Base-by-base conservation (phyloP, 371 early-diverging fungal genomes). In the Chytridium lagenaria region DNA sequence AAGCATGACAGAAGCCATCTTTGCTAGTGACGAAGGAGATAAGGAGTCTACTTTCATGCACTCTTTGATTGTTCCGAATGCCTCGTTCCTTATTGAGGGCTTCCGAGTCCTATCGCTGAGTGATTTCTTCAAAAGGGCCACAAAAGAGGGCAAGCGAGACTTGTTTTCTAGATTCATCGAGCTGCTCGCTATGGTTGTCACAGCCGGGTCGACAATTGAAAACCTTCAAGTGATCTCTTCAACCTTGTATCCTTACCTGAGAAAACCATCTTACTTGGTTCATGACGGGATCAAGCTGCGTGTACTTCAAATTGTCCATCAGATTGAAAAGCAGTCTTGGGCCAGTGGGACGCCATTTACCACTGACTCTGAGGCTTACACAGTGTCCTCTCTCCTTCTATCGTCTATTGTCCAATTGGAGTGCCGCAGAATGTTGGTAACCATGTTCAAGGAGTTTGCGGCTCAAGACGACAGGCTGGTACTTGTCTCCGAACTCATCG, bases 221-320 rank as follows among this genome's bases (percentile, higher is more conserved):
- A 37, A 61, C 31, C 3, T 61, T 15, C 34, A 61, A 31, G 10
- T 12, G 34, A 31, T 61, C 26, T 7, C 12, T 3, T 12, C 30
- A 37, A 7, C 61, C 5, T 73, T 98, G 73, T 72, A 94, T 59
- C 98, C 98, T 28, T 89, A 89, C 75, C 78, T 96, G 50, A 89
- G 89, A 68, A 91, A 90, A 67, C 88, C 91, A 23, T 78, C 85
- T 61, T 83, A 88, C 38, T 68, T 85, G 0, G 91, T 97, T 1
- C 89, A 93, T 0, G 95, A 95, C 80, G 80, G 84, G 51, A 90
- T 90, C 38, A 97, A 98, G 84, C 87, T 86, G 23, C 90, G 95
- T 51, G 92, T 98, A 38, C 83, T 97, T 52, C 77, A 81, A 2
- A 92, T 96, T 31, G 88, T 95, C 81, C 3, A 34, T 7, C 36